These are phyloP conservation scores for Wickerhamiella vanderwaltii DNA, from an alignment of 805 yeast genomes.

Conservation along the genomic window DNA sequence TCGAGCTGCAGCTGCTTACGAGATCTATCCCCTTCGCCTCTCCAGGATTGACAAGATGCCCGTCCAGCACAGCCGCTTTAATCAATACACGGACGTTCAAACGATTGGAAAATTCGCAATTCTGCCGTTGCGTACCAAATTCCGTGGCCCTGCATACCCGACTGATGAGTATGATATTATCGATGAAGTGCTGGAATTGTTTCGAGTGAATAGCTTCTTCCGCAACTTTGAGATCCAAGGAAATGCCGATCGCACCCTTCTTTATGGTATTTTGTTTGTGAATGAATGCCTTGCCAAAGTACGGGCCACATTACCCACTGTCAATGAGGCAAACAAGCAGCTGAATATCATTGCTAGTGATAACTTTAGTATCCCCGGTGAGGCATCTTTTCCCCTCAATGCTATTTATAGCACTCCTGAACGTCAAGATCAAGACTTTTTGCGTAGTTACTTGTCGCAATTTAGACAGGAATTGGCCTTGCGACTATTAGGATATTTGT, in stretches of 20 bases:
- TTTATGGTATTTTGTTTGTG: conserved; percentile 83
- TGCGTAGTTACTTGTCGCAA: conserved; percentile 74
- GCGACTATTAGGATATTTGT: conserved; percentile 61
- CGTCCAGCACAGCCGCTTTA: conserved; percentile 24
- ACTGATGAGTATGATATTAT: conserved; percentile 71
- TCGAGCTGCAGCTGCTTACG: no score
- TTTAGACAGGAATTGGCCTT: conserved; percentile 88
- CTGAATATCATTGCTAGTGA: conserved; percentile 80
- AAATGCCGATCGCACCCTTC: conserved; percentile 80
- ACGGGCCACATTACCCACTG: conserved; percentile 33
- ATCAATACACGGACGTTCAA: conserved; percentile 29
- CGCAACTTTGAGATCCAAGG: conserved; percentile 95
- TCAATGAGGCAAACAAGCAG: conserved; percentile 32
- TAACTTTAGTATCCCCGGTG: conserved; percentile 86
- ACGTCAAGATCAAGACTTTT: conserved; percentile 62
- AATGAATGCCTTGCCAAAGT: conserved; percentile 72
- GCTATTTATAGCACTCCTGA: conserved; percentile 66
- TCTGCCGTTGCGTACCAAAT: conserved; percentile 73
- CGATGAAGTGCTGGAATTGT: conserved; percentile 83
- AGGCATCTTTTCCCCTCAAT: conserved; percentile 85
- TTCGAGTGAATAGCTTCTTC: conserved; percentile 92
- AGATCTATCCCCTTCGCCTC: neutral
- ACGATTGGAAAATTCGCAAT: conserved; percentile 63
- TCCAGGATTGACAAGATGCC: conserved; percentile 18
- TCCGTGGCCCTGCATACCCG: conserved; percentile 87